Conservation (phyloP, 1,284 basidiomycete species). For the Cryptococcus sp. region DNA sequence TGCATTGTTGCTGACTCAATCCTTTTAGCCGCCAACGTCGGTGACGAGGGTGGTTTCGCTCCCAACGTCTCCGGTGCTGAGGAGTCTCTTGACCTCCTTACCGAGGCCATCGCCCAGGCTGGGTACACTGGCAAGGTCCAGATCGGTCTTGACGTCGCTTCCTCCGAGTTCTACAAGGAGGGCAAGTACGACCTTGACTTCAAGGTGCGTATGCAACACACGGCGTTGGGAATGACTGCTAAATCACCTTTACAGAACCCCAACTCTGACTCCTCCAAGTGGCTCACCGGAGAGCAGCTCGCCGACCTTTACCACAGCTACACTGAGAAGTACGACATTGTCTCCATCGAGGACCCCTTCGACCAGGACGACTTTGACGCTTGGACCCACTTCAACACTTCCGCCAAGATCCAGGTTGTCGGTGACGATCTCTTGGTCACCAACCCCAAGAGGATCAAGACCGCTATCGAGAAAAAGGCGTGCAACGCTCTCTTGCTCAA, state of each 20-base stretch:
- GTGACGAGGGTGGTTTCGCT: conserved; percentile 99
- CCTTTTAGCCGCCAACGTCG: conserved; percentile 87
- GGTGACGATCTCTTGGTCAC: conserved; percentile 99
- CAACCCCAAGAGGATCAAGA: conserved; percentile 97
- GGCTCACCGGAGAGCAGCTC: conserved; percentile 90
- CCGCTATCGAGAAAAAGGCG: conserved; percentile 98
- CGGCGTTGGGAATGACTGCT: neutral
- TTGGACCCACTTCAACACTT: conserved; percentile 86
- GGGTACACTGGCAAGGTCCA: conserved; percentile 99
- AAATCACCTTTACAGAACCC: conserved; percentile 74
- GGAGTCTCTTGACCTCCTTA: conserved; percentile 94
- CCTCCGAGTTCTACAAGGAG: conserved; percentile 99
- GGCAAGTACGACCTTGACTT: conserved; percentile 99
- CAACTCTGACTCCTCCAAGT: conserved; percentile 96
- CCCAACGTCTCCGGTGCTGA: conserved; percentile 97
- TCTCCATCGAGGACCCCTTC: conserved; percentile 99
- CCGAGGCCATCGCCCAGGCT: conserved; percentile 94
- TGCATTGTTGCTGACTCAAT: neutral
- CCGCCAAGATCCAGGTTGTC: conserved; percentile 69
- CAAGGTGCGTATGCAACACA: conserved; percentile 46
- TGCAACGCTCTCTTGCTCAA: conserved; percentile 99
- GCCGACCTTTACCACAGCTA: conserved; percentile 89
- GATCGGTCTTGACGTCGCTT: conserved; percentile 98
- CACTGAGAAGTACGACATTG: conserved; percentile 89
- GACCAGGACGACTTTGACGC: conserved; percentile 99